phyloP scores from a whole-genome alignment of 2,329 filamentous ascomycete genomes.

The Exophiala oligosperma region DNA sequence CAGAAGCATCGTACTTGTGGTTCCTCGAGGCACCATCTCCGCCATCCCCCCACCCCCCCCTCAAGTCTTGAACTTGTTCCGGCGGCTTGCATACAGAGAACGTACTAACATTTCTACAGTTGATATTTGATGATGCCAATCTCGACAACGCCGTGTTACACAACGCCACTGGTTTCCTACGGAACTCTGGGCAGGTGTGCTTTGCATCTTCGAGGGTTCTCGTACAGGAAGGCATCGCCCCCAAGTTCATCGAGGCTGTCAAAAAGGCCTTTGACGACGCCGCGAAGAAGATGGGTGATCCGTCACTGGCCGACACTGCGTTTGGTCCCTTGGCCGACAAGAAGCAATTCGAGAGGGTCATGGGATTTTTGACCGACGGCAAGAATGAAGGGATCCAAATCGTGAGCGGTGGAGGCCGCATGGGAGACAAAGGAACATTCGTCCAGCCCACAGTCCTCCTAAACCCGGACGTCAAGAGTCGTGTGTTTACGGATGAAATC shows the following conservation, averaged over 20 bases:
- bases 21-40: neutral
- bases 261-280: constrained; percentile 24
- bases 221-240: constrained; percentile 61
- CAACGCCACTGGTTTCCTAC: constrained; percentile 58
- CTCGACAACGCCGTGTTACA: constrained; percentile 69
- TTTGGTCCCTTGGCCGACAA: constrained; percentile 76
- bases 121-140: constrained; percentile 67
- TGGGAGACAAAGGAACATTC: constrained; percentile 62
- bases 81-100: too few relatives aligned
- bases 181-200: constrained; percentile 65
- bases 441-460: constrained; percentile 61
- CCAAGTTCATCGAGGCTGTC: constrained; percentile 64
- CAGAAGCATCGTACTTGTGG: neutral
- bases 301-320: constrained; percentile 68
- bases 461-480: constrained; percentile 58
- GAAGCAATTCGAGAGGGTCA: constrained; percentile 68
- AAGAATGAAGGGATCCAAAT: constrained; percentile 71
- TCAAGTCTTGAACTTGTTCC: neutral
- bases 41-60: neutral
- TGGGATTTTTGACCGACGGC: constrained; percentile 68
- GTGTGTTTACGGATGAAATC: constrained; percentile 62
- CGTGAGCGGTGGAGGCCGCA: constrained; percentile 61
- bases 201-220: constrained; percentile 65
- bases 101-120: neutral
- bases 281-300: constrained; percentile 65